Evolutionary conservation across 352 stramenopile species (phyloP), one percentile per base, ranked within the genome.

Genomic region (Globisporangium emineosum): DNA sequence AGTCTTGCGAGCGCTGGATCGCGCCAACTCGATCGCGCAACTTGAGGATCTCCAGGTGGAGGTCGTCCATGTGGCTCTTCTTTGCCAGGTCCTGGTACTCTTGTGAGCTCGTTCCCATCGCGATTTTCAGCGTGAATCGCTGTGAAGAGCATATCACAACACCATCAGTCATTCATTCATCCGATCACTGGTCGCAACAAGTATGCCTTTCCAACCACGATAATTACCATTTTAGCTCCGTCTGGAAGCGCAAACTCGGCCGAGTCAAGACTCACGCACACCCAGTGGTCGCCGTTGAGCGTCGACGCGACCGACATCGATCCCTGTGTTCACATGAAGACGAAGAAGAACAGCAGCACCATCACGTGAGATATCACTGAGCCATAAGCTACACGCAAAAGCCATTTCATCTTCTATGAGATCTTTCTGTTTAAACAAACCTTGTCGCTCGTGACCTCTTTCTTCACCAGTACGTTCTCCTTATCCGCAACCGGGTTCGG

Each of bases 1-100:
- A 97, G 72, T 94, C 83, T 49, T 94, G 83, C 45, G 94, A 87
- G 51, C 86, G 79, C 65, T 93, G 83, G 54, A 97, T 90, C 51
- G 84, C 72, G 37, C 67, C 57, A 17, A 95, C 86, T 30, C 89
- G 90, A 71, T 96, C 83, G 49, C 78, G 74, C 17, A 96, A 71
- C 71, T 95, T 91, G 29, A 91, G 59, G 40, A 96, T 85, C 63
- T 90, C 76, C 49, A 92, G 47, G 21, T 95, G 79, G 23, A 96
- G 78, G 40, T 86, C 85, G 61, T 92, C 74, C 77, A 94, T 86
- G 65, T 95, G 81, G 43, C 83, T 83, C 64, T 91, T 93, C 67
- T 91, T 92, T 35, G 85, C 85, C 50, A 94, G 57, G 35, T 93
- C 81, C 61, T 84, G 77, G 69, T 96, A 96, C 64, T 96, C 86